A percentile compares a stretch with the other conserved stretches of the same genome.
Evolutionary conservation across 306 rosid genomes (phyloP).

Genomic region (Neltuma alba): DNA sequence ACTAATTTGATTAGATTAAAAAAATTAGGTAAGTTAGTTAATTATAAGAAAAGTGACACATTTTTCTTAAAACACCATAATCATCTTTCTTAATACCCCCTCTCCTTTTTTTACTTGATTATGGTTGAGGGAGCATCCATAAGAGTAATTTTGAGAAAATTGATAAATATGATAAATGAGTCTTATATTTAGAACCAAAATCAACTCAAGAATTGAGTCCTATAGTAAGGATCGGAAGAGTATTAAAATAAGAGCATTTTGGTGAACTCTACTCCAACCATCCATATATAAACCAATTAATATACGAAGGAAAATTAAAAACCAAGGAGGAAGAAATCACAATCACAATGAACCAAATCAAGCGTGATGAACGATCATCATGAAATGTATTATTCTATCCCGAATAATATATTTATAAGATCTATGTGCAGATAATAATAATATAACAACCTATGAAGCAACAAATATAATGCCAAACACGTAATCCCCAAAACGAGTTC

Average conservation of each 20-base stretch:
- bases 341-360: neutral
- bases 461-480: conserved; percentile 4
- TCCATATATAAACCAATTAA: neutral
- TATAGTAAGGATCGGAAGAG: too few relatives aligned
- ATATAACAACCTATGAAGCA: neutral
- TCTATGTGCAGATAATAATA: neutral
- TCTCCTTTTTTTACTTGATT: too few relatives aligned
- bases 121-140: too few relatives aligned
- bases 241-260: neutral
- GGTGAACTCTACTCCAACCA: neutral
- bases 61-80: too few relatives aligned
- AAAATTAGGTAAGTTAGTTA: too few relatives aligned
- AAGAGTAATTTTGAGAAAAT: too few relatives aligned
- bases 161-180: too few relatives aligned
- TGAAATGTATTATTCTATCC: conserved; percentile 9
- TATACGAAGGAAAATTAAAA: neutral
- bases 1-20: too few relatives aligned
- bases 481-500: neutral
- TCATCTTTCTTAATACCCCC: too few relatives aligned
- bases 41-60: too few relatives aligned
- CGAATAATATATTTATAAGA: neutral
- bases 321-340: neutral
- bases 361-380: neutral
- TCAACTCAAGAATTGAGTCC: too few relatives aligned
- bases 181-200: too few relatives aligned